Evolutionary conservation across 2,329 filamentous ascomycete genomes (phyloP).

Genomic region (Onygena corvina): DNA sequence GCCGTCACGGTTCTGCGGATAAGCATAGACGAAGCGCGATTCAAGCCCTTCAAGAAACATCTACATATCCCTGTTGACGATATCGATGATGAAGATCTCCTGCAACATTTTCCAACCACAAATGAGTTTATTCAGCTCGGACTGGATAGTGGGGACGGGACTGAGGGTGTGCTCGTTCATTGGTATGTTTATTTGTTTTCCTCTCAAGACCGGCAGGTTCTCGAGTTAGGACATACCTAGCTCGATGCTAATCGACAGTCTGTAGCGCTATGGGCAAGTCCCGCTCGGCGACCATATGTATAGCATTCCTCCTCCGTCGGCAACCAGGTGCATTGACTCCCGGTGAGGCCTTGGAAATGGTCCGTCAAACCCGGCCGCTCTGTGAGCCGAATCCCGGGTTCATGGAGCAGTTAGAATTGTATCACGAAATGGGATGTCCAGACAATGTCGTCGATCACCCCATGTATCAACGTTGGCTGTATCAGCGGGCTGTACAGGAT

Average conservation of each 20-base stretch:
- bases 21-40: constrained; percentile 44
- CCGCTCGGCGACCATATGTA: constrained; percentile 69
- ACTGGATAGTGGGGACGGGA: constrained; percentile 45
- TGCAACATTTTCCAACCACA: constrained; percentile 65
- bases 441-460: constrained; percentile 56
- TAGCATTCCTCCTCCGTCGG: constrained; percentile 67
- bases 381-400: constrained; percentile 88
- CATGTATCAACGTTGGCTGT: constrained; percentile 68
- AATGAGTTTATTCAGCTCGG: constrained; percentile 75
- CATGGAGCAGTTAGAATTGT: constrained; percentile 75
- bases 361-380: constrained; percentile 59
- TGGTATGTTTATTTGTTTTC: constrained; percentile 38
- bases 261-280: constrained; percentile 89
- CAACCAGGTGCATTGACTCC: constrained; percentile 47
- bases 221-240: background rate
- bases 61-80: constrained; percentile 79
- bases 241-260: background rate
- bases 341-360: constrained; percentile 54
- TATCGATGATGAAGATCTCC: constrained; percentile 73
- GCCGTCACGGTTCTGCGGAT: constrained; percentile 70
- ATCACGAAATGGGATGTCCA: constrained; percentile 76
- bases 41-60: constrained; percentile 58
- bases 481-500: constrained; percentile 51
- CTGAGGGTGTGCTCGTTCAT: constrained; percentile 49
- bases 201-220: constrained; percentile 7